These are phyloP conservation scores for Xylaria curta DNA, from an alignment of 495 filamentous ascomycete species.

Conservation along the genomic window DNA sequence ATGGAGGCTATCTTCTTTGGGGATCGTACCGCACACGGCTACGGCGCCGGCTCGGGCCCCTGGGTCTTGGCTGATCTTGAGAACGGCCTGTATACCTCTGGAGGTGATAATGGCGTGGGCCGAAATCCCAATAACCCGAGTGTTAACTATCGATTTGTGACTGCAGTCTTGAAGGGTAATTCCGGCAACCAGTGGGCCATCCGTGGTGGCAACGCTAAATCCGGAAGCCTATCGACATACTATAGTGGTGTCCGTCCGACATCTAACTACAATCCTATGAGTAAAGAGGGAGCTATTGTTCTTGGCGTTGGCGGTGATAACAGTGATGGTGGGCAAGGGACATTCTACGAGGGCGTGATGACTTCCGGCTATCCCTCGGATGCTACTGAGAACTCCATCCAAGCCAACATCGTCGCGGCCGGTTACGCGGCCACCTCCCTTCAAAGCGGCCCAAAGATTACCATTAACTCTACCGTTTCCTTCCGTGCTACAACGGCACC, in stretches of 20 bases:
- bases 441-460: conserved; percentile 55
- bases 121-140: conserved; percentile 56
- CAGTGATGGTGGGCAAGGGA: conserved; percentile 60
- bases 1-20: conserved; percentile 69
- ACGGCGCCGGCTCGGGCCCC: conserved; percentile 58
- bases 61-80: conserved; percentile 68
- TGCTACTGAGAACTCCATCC: conserved; percentile 58
- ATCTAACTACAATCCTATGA: conserved; percentile 63
- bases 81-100: conserved; percentile 60
- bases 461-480: conserved; percentile 55
- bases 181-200: conserved; percentile 57
- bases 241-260: conserved; percentile 58
- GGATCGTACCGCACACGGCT: conserved; percentile 52
- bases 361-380: conserved; percentile 63
- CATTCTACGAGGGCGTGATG: conserved; percentile 67
- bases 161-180: conserved; percentile 57
- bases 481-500: conserved; percentile 47
- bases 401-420: conserved; percentile 63
- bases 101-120: conserved; percentile 39
- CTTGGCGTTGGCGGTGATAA: conserved; percentile 42
- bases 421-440: conserved; percentile 54
- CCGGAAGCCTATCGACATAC: conserved; percentile 60
- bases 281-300: conserved; percentile 65
- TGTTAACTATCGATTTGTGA: conserved; percentile 57
- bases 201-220: conserved; percentile 58